Conservation (phyloP, 2,329 filamentous ascomycete species). For the Diaporthe sp. region DNA sequence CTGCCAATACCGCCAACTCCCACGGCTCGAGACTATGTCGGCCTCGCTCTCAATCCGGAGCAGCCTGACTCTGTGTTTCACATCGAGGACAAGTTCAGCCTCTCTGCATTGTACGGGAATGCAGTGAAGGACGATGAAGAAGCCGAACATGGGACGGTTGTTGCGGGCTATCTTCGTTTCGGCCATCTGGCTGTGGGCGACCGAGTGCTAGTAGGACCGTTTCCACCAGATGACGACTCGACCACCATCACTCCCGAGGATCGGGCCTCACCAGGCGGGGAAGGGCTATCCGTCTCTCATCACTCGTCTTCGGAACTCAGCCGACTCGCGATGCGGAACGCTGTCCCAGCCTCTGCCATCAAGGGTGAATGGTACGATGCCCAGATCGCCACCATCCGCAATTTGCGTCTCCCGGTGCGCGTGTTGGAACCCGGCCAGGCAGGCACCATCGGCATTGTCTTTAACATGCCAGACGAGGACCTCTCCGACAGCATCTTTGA, state of each 20-base stretch:
- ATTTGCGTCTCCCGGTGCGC: constrained; percentile 86
- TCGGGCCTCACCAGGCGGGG: constrained; percentile 61
- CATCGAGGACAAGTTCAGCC: constrained; percentile 89
- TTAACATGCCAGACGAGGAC: constrained; percentile 60
- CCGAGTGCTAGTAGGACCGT: constrained; percentile 83
- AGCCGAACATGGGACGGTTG: constrained; percentile 74
- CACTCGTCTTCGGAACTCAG: constrained; percentile 67
- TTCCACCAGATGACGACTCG: constrained; percentile 69
- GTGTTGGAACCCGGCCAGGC: constrained; percentile 85
- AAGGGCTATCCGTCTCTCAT: constrained; percentile 66
- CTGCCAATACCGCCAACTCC: constrained; percentile 77
- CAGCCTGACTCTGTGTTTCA: constrained; percentile 81
- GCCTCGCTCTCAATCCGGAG: constrained; percentile 69
- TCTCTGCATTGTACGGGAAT: constrained; percentile 74
- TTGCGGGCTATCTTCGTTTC: constrained; percentile 87
- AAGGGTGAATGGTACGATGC: constrained; percentile 84
- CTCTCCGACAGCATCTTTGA: constrained; percentile 49
- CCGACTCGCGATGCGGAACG: constrained; percentile 66
- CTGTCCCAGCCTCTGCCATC: constrained; percentile 64
- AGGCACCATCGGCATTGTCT: constrained; percentile 86
- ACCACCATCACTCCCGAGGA: constrained; percentile 59
- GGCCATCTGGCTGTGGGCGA: constrained; percentile 85
- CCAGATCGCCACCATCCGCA: constrained; percentile 87
- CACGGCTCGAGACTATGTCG: constrained; percentile 68
- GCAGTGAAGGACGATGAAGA: constrained; percentile 56